Evolutionary conservation across 2,329 filamentous ascomycete genomes (phyloP).

Genomic region (Purpureocillium lavendulum): DNA sequence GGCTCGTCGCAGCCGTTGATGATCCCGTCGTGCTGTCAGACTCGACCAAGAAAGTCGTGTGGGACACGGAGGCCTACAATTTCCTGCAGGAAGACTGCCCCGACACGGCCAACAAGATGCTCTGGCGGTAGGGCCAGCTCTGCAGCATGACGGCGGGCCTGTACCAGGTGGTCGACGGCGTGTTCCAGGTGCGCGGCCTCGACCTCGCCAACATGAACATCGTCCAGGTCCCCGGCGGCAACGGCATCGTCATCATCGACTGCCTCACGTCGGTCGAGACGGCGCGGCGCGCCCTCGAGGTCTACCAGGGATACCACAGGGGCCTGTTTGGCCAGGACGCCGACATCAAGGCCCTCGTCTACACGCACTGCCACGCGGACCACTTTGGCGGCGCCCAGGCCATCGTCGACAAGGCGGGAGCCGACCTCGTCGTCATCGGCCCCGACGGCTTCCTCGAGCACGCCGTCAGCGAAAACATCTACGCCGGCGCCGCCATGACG

Average conservation of each 20-base stretch:
- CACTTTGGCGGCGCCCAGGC: slow-evolving; percentile 24
- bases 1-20: slow-evolving; percentile 9
- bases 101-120: slow-evolving; percentile 5
- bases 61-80: slow-evolving; percentile 18
- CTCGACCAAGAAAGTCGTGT: slow-evolving; percentile 7
- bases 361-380: slow-evolving; percentile 30
- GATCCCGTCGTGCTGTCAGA: slow-evolving; percentile 5
- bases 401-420: slow-evolving; percentile 7
- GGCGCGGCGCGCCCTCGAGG: slow-evolving; percentile 19
- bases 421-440: slow-evolving; percentile 16
- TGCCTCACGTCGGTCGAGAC: slow-evolving; percentile 25
- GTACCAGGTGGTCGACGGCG: slow-evolving; percentile 22
- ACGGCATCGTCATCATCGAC: slow-evolving; percentile 29
- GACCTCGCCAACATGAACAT: slow-evolving; percentile 33
- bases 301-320: slow-evolving; percentile 21
- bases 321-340: slow-evolving; percentile 5
- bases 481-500: slow-evolving; percentile 28
- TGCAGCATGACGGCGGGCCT: slow-evolving; percentile 17
- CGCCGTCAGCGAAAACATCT: slow-evolving; percentile 28
- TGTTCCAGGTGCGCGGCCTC: slow-evolving; percentile 31
- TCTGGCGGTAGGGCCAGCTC: slow-evolving; percentile 11
- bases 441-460: slow-evolving; percentile 30
- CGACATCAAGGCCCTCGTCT: slow-evolving; percentile 25
- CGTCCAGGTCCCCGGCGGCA: slow-evolving; percentile 19
- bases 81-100: slow-evolving; percentile 7